These are phyloP conservation scores for Brassica balearica DNA, from an alignment of 441 rosid species.

Conservation along the genomic window DNA sequence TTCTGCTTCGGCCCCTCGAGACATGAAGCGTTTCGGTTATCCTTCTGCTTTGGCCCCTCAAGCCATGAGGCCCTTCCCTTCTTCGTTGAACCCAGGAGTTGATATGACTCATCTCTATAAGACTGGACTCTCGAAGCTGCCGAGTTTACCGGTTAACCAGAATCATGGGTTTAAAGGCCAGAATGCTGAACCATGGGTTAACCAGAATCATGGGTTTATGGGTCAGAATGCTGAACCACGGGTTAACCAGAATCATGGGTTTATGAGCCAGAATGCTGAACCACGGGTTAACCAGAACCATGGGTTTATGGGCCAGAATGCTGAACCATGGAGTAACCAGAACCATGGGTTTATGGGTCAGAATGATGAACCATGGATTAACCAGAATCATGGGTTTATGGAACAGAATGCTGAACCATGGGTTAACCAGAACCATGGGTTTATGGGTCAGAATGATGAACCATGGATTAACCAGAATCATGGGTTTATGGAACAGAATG, in stretches of 20 bases:
- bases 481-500: constrained; percentile 1
- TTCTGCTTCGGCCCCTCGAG: not conserved
- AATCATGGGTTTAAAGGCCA: not conserved
- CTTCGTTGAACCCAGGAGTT: not conserved
- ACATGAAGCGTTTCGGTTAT: not conserved
- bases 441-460: constrained; percentile 1
- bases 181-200: constrained; percentile 8
- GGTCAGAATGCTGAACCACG: no score
- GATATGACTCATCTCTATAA: constrained; percentile 14
- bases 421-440: not conserved
- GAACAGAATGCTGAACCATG: no score
- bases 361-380: no score
- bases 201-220: not conserved
- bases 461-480: constrained; percentile 8
- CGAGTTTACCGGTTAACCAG: constrained; percentile 18
- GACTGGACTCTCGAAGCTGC: constrained; percentile 33
- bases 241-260: no score
- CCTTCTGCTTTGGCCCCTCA: not conserved
- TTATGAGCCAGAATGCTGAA: no score
- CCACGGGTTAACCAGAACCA: not conserved
- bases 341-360: not conserved
- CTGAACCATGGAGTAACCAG: not conserved
- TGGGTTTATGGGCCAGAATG: constrained; percentile 2
- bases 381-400: no score
- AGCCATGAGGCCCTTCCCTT: not conserved